Percentiles rank a stretch among this genome's conserved stretches.
Evolutionary conservation across 441 rosid genomes (phyloP).

Genomic region (Omphalea diandra): DNA sequence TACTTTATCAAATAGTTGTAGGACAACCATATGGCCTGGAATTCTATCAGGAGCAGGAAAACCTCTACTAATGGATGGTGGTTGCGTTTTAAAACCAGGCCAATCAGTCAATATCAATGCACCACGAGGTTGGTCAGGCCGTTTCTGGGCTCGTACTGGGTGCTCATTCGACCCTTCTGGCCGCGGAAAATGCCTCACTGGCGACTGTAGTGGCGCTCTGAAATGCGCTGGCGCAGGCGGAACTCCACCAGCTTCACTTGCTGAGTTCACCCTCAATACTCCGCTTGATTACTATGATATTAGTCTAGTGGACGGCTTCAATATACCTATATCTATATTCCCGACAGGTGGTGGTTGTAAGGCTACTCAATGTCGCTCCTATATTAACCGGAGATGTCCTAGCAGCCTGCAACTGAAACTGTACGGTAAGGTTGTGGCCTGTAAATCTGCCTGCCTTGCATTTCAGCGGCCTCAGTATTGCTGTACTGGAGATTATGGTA

Average conservation of each 20-base stretch:
- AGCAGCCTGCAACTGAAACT: conserved; percentile 50
- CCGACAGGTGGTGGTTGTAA: conserved; percentile 50
- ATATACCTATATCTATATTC: conserved; percentile 59
- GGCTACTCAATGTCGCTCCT: conserved; percentile 59
- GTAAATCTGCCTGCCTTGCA: conserved; percentile 77
- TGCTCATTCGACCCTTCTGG: conserved; percentile 67
- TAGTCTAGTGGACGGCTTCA: conserved; percentile 80
- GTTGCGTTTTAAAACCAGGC: conserved; percentile 58
- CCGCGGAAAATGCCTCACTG: conserved; percentile 61
- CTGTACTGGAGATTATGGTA: conserved; percentile 72
- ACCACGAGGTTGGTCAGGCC: conserved; percentile 78
- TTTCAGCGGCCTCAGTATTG: conserved; percentile 68
- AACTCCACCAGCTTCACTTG: conserved; percentile 75
- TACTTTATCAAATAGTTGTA: conserved; percentile 61
- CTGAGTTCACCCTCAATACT: conserved; percentile 63
- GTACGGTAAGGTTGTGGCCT: conserved; percentile 55
- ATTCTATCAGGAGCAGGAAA: conserved; percentile 70
- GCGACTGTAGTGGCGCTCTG: conserved; percentile 72
- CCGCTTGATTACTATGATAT: conserved; percentile 73
- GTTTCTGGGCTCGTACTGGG: conserved; percentile 85
- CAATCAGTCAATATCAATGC: conserved; percentile 42
- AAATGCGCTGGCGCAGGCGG: conserved; percentile 73
- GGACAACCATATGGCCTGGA: conserved; percentile 75
- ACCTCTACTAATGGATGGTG: conserved; percentile 61
- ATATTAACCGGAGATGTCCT: conserved; percentile 62